Conservation (phyloP, 2,329 filamentous ascomycete species). For the Cryphonectria japonica region DNA sequence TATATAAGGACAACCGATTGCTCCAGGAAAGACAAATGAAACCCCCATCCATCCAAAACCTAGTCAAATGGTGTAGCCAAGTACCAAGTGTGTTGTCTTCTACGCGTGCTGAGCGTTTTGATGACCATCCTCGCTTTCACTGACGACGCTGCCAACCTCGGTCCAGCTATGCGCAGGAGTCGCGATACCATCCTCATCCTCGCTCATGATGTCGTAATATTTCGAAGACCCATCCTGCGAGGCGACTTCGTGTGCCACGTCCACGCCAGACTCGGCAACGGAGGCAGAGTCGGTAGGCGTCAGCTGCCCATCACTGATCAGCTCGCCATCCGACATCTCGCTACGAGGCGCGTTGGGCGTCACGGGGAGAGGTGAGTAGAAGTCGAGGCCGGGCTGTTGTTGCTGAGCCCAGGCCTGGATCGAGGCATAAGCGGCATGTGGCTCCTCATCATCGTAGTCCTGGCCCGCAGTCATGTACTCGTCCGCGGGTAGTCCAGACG, state of each 20-base stretch:
- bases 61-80: not conserved
- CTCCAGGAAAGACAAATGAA: conserved; percentile 7
- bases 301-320: conserved; percentile 56
- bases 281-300: conserved; percentile 65
- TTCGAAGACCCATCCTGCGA: conserved; percentile 45
- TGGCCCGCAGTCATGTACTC: conserved; percentile 59
- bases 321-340: conserved; percentile 47
- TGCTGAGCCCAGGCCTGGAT: conserved; percentile 68
- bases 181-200: conserved; percentile 58
- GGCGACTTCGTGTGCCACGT: conserved; percentile 48
- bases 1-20: not conserved
- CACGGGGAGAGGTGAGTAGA: conserved; percentile 64
- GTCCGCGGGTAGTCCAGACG: conserved; percentile 46
- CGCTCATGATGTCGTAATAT: conserved; percentile 61
- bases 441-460: conserved; percentile 38
- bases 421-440: conserved; percentile 56
- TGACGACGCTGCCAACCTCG: conserved; percentile 66
- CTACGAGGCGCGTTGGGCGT: conserved; percentile 54
- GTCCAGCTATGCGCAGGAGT: conserved; percentile 65
- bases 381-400: conserved; percentile 49
- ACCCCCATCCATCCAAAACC: not conserved
- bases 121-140: conserved; percentile 53
- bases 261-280: conserved; percentile 55
- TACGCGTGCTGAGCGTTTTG: conserved; percentile 40
- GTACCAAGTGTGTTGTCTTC: not conserved